Percentiles rank a stretch among this genome's conserved stretches.
These are phyloP conservation scores for Quercus dentata DNA, from an alignment of 306 rosid genomes.

Conservation along the genomic window DNA sequence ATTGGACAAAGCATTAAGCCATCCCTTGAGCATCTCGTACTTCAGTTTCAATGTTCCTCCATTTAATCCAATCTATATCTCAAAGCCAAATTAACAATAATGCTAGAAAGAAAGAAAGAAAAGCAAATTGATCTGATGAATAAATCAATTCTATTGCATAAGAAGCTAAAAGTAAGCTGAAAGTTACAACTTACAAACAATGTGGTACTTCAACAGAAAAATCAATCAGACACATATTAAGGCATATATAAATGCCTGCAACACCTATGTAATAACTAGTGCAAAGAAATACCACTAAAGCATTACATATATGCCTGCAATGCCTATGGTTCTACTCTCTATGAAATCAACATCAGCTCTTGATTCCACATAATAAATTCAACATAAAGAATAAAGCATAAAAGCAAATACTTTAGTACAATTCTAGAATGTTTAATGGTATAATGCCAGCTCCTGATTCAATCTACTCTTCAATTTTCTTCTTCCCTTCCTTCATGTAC, in stretches of 20 bases:
- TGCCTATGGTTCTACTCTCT: constrained; percentile 18
- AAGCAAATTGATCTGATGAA: background rate
- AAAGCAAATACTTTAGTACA: background rate
- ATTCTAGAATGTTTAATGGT: background rate
- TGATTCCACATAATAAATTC: constrained; percentile 20
- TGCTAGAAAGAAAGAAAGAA: background rate
- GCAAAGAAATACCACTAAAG: background rate
- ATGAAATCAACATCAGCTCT: constrained; percentile 9
- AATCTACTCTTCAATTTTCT: constrained; percentile 28
- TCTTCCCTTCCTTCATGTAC: constrained; percentile 32
- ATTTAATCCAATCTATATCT: background rate
- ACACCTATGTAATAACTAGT: background rate
- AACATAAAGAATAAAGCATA: constrained; percentile 26
- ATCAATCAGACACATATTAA: background rate
- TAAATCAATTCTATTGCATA: background rate
- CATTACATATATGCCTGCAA: constrained; percentile 13
- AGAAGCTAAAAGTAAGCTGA: background rate
- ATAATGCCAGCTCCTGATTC: background rate
- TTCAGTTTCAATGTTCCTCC: background rate
- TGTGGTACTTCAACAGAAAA: background rate
- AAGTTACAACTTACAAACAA: background rate
- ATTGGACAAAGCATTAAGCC: background rate
- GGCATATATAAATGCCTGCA: background rate
- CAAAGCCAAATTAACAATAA: background rate
- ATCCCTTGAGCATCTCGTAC: background rate